Percentiles rank a stretch among this genome's conserved stretches.
Conservation (phyloP, 495 filamentous ascomycete species). For the Neurospora intermedia region DNA sequence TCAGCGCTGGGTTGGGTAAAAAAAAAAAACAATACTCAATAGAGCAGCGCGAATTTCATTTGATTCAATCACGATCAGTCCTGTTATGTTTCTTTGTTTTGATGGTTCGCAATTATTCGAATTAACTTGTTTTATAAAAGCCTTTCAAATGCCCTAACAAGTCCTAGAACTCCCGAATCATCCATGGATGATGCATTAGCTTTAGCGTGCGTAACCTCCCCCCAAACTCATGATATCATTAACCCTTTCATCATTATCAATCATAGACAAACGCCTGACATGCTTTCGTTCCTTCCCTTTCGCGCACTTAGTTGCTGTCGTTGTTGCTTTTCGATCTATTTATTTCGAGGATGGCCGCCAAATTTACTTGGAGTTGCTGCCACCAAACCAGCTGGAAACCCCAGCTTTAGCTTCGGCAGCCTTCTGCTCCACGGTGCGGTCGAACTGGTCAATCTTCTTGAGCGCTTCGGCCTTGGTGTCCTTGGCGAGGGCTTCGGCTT, state of each 20-base stretch:
- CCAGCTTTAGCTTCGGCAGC: constrained; percentile 69
- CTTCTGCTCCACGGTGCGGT: constrained; percentile 65
- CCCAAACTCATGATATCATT: too few relatives aligned
- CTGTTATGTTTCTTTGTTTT: not conserved
- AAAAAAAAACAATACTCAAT: not conserved
- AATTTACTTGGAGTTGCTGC: constrained; percentile 31
- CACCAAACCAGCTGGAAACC: constrained; percentile 72
- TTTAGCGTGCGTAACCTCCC: too few relatives aligned
- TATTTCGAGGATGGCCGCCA: too few relatives aligned
- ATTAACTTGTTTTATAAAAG: not conserved
- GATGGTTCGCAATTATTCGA: not conserved
- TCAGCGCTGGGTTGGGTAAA: not conserved
- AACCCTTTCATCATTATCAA: too few relatives aligned
- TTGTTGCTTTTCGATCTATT: too few relatives aligned
- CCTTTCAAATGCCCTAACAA: not conserved
- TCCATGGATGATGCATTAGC: too few relatives aligned
- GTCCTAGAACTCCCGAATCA: not conserved
- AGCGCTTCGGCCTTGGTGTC: constrained; percentile 45
- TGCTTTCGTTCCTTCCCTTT: too few relatives aligned
- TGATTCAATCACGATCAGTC: not conserved
- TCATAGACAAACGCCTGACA: too few relatives aligned
- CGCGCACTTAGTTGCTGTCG: too few relatives aligned
- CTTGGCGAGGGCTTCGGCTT: constrained; percentile 51
- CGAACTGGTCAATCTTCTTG: constrained; percentile 62
- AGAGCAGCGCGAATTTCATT: not conserved